Base-by-base conservation (phyloP, 768 basidiomycete species). In the Leucosporidium scottii region DNA sequence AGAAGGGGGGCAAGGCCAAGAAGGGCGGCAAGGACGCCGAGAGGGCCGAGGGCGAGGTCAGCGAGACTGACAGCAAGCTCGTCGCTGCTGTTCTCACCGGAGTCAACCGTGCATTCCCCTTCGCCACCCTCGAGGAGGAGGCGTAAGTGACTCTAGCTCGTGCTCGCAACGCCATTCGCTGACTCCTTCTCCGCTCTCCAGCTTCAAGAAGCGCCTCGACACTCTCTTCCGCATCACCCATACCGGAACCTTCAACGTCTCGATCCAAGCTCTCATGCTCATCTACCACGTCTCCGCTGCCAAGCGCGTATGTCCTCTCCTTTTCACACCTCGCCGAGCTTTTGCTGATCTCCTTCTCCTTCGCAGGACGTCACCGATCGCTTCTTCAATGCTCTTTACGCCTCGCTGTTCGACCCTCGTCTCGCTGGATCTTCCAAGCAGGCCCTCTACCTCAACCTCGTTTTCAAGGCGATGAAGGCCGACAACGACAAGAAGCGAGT, bases 201-300 rank as follows among this genome's bases (percentile, higher is more conserved):
- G 90, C 31, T 85, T 98, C 73, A 83, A 85, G 71, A 84, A 86
- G 63, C 93, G 97, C 74, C 88, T 96, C 75, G 88, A 92, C 77
- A 92, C 91, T 0, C 85, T 97, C 27, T 98, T 97, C 83, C 83
- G 87, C 55, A 92, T 99, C 75, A 93, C 92, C 3, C 94, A 97
- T 78, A 89, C 85, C 12, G 93, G 91, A 12, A 96, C 93, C 0
- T 99, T 99, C 85, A 96, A 94, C 77, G 92, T 92, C 75, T 91
- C 91, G 15, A 84, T 98, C 6, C 94, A 94, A 77, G 90, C 93
- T 0, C 85, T 98, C 1, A 83, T 89, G 49, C 83, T 98, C 9
- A 89, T 97, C 66, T 88, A 89, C 75, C 92, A 91, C 73, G 88
- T 98, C 49, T 81, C 85, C 21, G 79, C 84, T 0, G 82, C 86